These are phyloP conservation scores for Phytophthora hibernalis DNA, from an alignment of 352 stramenopile genomes.

Conservation along the genomic window DNA sequence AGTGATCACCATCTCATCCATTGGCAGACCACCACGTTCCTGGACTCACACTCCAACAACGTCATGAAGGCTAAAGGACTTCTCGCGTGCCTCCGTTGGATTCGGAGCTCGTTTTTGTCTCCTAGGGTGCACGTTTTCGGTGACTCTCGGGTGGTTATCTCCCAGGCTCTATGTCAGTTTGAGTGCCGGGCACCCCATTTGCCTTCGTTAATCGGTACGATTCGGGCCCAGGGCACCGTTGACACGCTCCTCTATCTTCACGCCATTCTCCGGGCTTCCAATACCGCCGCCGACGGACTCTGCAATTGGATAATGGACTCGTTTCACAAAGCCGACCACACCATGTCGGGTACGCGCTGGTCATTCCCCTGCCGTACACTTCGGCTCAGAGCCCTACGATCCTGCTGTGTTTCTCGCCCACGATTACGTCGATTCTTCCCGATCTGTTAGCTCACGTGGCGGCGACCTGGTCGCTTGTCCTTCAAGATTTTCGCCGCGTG, in stretches of 20 bases:
- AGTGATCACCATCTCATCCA: neutral
- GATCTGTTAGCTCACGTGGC: neutral
- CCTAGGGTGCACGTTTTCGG: neutral
- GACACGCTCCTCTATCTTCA: neutral
- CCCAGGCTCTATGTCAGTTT: neutral
- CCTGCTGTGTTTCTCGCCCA: neutral
- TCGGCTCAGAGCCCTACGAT: neutral
- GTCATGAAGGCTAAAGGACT: neutral
- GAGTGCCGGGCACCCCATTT: neutral
- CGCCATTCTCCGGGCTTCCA: neutral
- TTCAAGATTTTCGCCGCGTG: neutral
- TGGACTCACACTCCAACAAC: no score
- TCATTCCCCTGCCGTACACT: neutral
- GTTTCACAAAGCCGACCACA: neutral
- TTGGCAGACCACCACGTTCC: no score
- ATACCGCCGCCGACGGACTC: neutral
- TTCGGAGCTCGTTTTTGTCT: neutral
- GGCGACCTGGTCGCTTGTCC: constrained; percentile 14
- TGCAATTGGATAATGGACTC: constrained; percentile 6
- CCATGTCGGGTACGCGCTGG: neutral
- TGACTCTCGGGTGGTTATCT: neutral
- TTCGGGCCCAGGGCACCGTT: neutral
- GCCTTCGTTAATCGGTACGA: neutral
- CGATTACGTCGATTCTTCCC: neutral
- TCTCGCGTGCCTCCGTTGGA: neutral